Conservation (phyloP, 768 basidiomycete species). For the Boletales sp. region DNA sequence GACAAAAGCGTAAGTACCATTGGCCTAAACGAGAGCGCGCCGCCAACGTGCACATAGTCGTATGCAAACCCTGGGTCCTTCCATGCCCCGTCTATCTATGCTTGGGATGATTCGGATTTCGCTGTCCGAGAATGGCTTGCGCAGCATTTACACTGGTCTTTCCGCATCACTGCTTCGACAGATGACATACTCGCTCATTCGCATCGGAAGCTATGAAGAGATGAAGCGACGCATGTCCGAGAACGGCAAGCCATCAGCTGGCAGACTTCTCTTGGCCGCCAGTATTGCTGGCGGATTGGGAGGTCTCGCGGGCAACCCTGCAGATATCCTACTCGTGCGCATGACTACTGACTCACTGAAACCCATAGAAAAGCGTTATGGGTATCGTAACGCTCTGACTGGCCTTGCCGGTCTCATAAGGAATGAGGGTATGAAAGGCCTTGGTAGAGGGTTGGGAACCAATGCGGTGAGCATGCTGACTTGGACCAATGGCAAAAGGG, state of each 20-base stretch:
- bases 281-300: slow-evolving; percentile 76
- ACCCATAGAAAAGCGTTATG: slow-evolving; percentile 68
- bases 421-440: slow-evolving; percentile 66
- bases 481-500: not conserved
- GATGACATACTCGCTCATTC: slow-evolving; percentile 88
- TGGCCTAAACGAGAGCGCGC: not conserved
- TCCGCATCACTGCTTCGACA: slow-evolving; percentile 82
- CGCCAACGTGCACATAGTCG: slow-evolving; percentile 43
- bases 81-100: slow-evolving; percentile 59
- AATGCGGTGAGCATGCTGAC: slow-evolving; percentile 54
- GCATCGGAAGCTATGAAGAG: slow-evolving; percentile 79
- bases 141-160: slow-evolving; percentile 76
- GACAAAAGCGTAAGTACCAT: slow-evolving; percentile 68
- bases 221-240: slow-evolving; percentile 57
- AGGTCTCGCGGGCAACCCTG: slow-evolving; percentile 80
- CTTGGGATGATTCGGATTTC: slow-evolving; percentile 61
- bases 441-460: slow-evolving; percentile 71
- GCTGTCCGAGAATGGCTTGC: slow-evolving; percentile 62
- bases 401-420: slow-evolving; percentile 65
- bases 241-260: slow-evolving; percentile 48
- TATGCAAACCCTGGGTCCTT: slow-evolving; percentile 69
- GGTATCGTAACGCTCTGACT: slow-evolving; percentile 74
- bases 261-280: slow-evolving; percentile 59
- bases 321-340: slow-evolving; percentile 72
- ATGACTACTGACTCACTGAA: slow-evolving; percentile 87